Evolutionary conservation across 345 rosid species (phyloP).

Genomic region (Pugionium dolabratum): DNA sequence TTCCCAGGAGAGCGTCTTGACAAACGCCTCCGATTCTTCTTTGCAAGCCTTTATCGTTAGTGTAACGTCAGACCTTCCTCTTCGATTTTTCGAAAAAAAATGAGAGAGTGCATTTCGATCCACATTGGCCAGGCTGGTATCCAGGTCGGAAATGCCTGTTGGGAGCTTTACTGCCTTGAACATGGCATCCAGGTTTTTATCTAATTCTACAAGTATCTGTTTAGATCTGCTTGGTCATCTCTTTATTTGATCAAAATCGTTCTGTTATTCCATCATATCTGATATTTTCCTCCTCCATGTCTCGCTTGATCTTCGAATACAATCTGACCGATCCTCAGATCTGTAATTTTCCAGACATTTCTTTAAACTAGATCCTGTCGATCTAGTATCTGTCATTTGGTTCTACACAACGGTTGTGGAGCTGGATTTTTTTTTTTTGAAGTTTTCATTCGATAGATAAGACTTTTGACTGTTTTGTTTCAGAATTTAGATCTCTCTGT

Average conservation of each 20-base stretch:
- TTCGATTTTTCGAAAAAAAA: constrained; percentile 28
- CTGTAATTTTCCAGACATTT: too few species aligned
- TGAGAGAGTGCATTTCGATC: constrained; percentile 57
- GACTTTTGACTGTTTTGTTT: background rate
- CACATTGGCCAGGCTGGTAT: constrained; percentile 62
- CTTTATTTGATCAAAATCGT: background rate
- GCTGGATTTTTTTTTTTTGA: too few species aligned
- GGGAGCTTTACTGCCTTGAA: constrained; percentile 49
- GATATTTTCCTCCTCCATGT: background rate
- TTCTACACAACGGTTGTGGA: background rate
- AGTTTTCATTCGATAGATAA: too few species aligned
- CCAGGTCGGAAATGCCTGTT: constrained; percentile 57
- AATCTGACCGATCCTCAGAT: background rate
- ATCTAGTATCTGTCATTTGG: constrained; percentile 2
- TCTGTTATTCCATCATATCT: background rate
- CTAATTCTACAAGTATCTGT: background rate
- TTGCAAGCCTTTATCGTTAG: background rate
- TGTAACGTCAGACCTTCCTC: constrained; percentile 6
- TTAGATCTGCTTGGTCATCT: background rate
- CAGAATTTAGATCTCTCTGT: too few species aligned
- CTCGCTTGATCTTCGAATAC: background rate
- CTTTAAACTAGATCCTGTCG: too few species aligned
- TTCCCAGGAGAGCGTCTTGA: constrained; percentile 14
- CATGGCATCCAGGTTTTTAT: constrained; percentile 45
- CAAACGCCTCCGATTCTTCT: constrained; percentile 21